Base-by-base conservation (phyloP, 345 rosid genomes). In the Camelina laxa region DNA sequence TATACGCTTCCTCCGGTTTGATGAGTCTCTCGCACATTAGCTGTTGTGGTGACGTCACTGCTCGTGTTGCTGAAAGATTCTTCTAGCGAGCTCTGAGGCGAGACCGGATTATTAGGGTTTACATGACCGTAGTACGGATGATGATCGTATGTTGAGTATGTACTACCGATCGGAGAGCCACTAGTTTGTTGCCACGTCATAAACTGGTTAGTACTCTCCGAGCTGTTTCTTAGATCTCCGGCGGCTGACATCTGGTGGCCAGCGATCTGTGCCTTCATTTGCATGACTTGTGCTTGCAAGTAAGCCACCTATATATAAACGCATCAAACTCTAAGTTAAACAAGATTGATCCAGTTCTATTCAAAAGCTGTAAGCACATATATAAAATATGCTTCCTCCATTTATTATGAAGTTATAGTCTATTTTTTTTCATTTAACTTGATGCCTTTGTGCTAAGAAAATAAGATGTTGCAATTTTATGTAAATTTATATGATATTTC, bases 241-340 rank as follows among this genome's bases (percentile, higher is more conserved):
- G 62, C 24, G 22, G 73, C 39, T 64, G 68, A 82, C 67, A 67
- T 69, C 60, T 79, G 74, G 75, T 78, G 81, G 44, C 85, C 89
- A 31, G 86, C 90, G 35, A 92, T 69, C 38, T 87, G 96, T 65
- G 94, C 86, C 81, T 88, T 92, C 78, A 81, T 84, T 85, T 90
- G 96, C 90, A 89, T 87, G 84, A 95, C 51, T 75, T 95, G 99
- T 12, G 92, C 87, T 83, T 95, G 98, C 72, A 95, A 80, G 68
- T 58, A 82, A 47, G 98, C 92, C 74, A 95, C 97, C 99, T 78
- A 60, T 24, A 20, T 30, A 55, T 65, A 27, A 60, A 55, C 13
- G 39, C 50, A 67, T n/a, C 22, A 65, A 78, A 66, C 15, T 16
- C 38, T 66, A 35, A 59, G 56, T 44, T 19, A 33, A 59, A 72